These are phyloP conservation scores for Datisca glomerata DNA, from an alignment of 306 rosid genomes.

Conservation along the genomic window DNA sequence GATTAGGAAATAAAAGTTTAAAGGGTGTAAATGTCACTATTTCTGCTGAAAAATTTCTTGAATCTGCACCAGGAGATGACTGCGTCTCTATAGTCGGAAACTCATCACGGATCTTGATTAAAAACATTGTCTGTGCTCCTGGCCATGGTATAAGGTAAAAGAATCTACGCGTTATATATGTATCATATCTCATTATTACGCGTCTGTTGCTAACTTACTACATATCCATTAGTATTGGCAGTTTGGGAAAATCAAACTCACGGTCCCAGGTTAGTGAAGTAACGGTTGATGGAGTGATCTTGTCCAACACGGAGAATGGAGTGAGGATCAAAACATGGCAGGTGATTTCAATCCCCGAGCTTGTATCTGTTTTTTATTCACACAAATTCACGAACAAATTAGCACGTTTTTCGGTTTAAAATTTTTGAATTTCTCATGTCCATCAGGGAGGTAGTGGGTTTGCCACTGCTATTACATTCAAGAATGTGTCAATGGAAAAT, in stretches of 20 bases:
- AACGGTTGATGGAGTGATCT: constrained; percentile 48
- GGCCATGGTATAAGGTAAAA: constrained; percentile 95
- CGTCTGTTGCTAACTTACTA: neutral
- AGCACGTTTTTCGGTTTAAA: neutral
- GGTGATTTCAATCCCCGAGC: constrained; percentile 33
- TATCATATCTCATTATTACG: neutral
- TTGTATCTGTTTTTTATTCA: no score
- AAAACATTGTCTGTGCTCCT: constrained; percentile 67
- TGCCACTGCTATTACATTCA: constrained; percentile 53
- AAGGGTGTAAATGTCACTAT: no score
- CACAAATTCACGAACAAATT: neutral
- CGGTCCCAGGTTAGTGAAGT: constrained; percentile 53
- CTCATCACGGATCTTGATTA: constrained; percentile 53
- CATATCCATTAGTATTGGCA: constrained; percentile 62
- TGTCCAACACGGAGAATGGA: constrained; percentile 64
- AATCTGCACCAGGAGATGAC: constrained; percentile 57
- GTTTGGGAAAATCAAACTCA: constrained; percentile 70
- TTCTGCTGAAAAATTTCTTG: no score
- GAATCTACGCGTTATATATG: neutral
- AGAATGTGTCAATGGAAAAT: constrained; percentile 60
- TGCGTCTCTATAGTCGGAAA: constrained; percentile 82
- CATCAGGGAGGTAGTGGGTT: constrained; percentile 71
- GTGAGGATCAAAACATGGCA: constrained; percentile 97
- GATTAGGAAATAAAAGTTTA: no score
- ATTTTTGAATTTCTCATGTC: constrained; percentile 7